Evolutionary conservation across 768 basidiomycete species (phyloP).

Genomic region (Mycena rosella): DNA sequence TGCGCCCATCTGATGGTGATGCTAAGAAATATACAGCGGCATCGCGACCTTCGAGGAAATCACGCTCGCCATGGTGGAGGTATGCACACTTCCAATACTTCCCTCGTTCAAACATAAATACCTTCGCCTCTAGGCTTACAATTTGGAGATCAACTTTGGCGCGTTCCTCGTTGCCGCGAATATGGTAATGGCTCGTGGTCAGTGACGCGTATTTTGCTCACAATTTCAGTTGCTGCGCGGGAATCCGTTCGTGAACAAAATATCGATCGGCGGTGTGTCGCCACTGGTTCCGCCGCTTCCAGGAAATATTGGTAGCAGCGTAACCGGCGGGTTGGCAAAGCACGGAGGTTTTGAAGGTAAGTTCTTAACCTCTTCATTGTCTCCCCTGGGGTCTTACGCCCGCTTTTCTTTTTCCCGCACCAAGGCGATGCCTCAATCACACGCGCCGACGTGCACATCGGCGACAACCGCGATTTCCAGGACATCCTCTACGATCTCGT

Average conservation of each 20-base stretch:
- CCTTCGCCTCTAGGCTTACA: constrained; percentile 27
- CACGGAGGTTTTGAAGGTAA: constrained; percentile 30
- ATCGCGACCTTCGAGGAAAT: constrained; percentile 33
- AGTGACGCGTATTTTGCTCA: constrained; percentile 14
- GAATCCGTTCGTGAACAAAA: constrained; percentile 33
- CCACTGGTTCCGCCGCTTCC: constrained; percentile 28
- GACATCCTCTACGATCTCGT: constrained; percentile 29
- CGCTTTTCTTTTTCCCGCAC: background rate
- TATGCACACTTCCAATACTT: constrained; percentile 4
- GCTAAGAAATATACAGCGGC: constrained; percentile 17
- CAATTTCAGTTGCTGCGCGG: constrained; percentile 26
- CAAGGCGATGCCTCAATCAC: constrained; percentile 3
- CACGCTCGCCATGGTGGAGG: constrained; percentile 29
- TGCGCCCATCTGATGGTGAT: constrained; percentile 7
- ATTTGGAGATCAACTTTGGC: constrained; percentile 26
- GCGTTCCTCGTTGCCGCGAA: constrained; percentile 27
- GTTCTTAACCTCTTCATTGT: background rate
- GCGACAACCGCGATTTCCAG: constrained; percentile 1
- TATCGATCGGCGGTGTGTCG: too few relatives aligned
- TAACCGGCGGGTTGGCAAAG: constrained; percentile 21
- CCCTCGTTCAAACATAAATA: constrained; percentile 15
- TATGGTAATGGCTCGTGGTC: constrained; percentile 26
- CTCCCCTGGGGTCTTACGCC: too few relatives aligned
- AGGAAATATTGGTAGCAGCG: constrained; percentile 17
- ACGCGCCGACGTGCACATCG: too few relatives aligned